A percentile compares a stretch with the other conserved stretches of the same genome.
These are phyloP conservation scores for Pichia paraexigua DNA, from an alignment of 805 yeast species.

Conservation along the genomic window DNA sequence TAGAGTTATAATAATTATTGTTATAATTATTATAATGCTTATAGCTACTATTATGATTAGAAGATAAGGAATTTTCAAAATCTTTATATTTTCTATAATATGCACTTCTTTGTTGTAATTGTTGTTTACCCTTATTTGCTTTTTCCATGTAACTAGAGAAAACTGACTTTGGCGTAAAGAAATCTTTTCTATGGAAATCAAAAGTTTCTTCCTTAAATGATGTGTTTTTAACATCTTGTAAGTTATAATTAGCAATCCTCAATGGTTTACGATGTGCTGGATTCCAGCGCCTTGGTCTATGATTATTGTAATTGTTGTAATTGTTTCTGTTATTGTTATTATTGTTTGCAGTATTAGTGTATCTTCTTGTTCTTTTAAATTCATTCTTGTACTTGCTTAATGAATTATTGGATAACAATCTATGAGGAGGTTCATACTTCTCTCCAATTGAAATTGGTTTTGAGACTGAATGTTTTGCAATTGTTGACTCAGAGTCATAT, in stretches of 20 bases:
- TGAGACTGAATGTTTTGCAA: background rate
- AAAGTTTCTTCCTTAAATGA: conserved; percentile 17
- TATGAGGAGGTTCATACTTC: conserved; percentile 13
- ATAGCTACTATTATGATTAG: conserved; percentile 6
- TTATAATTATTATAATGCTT: conserved; percentile 5
- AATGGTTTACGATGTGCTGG: conserved; percentile 23
- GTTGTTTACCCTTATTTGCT: conserved; percentile 30
- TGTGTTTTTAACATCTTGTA: conserved; percentile 8
- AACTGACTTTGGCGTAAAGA: conserved; percentile 71
- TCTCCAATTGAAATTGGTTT: conserved; percentile 4
- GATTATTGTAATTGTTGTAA: background rate
- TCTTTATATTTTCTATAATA: conserved; percentile 7
- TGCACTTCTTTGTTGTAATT: conserved; percentile 9
- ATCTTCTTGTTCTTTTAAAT: background rate
- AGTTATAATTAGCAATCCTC: conserved; percentile 21
- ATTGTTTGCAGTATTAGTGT: background rate
- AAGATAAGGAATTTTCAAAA: background rate
- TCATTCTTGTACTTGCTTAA: background rate
- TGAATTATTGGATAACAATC: background rate
- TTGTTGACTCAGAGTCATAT: background rate
- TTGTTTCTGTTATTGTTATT: background rate
- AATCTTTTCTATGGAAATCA: conserved; percentile 57
- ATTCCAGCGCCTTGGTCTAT: conserved; percentile 14
- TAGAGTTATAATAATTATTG: conserved; percentile 1
- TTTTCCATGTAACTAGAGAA: conserved; percentile 66